Conservation (phyloP, 805 yeast species). For the Teunomyces aglyptinius region DNA sequence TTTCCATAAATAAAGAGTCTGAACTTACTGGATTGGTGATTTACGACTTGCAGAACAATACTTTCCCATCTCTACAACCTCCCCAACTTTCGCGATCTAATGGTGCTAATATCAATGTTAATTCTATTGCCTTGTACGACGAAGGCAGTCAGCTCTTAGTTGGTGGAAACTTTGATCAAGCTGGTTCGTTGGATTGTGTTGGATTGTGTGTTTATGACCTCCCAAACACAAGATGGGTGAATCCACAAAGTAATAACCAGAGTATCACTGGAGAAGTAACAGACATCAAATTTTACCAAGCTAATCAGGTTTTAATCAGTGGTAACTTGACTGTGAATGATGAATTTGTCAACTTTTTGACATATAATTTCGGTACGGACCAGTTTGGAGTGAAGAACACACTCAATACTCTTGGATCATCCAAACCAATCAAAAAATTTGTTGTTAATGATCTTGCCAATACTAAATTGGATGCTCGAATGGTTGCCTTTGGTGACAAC, state of each 20-base stretch:
- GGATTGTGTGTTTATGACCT: conserved; percentile 67
- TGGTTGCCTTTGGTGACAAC: conserved; percentile 33
- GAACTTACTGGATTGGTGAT: conserved; percentile 47
- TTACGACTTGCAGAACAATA: conserved; percentile 46
- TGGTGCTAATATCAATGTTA: conserved; percentile 40
- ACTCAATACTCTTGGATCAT: conserved; percentile 20
- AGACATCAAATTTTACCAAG: conserved; percentile 47
- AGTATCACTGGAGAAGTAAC: conserved; percentile 50
- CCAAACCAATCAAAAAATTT: conserved; percentile 34
- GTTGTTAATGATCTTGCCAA: conserved; percentile 42
- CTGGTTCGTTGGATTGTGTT: conserved; percentile 57
- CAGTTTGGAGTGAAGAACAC: conserved; percentile 17
- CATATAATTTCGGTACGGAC: conserved; percentile 51
- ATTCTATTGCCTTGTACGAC: conserved; percentile 35
- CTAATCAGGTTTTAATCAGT: conserved; percentile 38
- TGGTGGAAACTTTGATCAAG: conserved; percentile 68
- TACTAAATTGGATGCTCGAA: conserved; percentile 39
- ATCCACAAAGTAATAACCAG: conserved; percentile 28
- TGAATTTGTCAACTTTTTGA: conserved; percentile 43
- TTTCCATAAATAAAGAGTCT: conserved; percentile 14
- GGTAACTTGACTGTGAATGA: conserved; percentile 52
- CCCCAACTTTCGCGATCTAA: conserved; percentile 41
- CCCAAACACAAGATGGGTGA: conserved; percentile 52
- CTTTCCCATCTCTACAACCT: conserved; percentile 49
- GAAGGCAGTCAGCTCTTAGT: conserved; percentile 48